Evolutionary conservation across 176 grass and related monocot species (phyloP).

Genomic region (Musa troglodytarum): DNA sequence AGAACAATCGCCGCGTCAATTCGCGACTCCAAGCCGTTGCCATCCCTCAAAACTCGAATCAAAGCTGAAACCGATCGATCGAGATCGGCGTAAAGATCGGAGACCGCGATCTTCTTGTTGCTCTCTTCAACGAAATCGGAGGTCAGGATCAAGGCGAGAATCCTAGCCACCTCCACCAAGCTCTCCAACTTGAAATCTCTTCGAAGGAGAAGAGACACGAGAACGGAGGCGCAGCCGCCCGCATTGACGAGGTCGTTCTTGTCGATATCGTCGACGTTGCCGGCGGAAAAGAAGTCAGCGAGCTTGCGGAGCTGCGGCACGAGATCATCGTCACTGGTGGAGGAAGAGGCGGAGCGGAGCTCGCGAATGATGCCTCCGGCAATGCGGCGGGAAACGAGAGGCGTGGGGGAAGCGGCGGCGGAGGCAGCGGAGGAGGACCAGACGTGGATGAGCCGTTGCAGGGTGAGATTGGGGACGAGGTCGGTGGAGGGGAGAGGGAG

Average conservation of each 20-base stretch:
- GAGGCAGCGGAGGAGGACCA: background rate
- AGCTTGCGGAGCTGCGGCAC: conserved; percentile 32
- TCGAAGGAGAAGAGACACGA: conserved; percentile 37
- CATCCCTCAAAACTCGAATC: conserved; percentile 34
- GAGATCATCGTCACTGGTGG: background rate
- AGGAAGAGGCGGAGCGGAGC: background rate
- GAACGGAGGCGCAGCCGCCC: conserved; percentile 35
- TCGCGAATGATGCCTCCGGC: background rate
- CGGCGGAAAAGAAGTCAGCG: conserved; percentile 51
- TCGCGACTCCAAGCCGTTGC: conserved; percentile 32
- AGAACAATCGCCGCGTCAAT: conserved; percentile 47
- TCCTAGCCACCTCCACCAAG: conserved; percentile 31
- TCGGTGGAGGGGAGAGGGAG: background rate
- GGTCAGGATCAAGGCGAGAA: conserved; percentile 40
- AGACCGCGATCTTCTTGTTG: conserved; percentile 46
- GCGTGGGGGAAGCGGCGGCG: background rate
- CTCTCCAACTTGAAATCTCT: conserved; percentile 9
- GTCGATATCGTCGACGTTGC: conserved; percentile 70
- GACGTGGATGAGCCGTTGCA: background rate
- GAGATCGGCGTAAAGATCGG: conserved; percentile 30
- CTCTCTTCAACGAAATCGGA: conserved; percentile 42
- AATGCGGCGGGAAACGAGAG: background rate
- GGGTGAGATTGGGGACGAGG: conserved; percentile 16
- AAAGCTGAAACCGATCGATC: conserved; percentile 29
- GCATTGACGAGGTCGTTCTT: conserved; percentile 58